Base-by-base conservation (phyloP, 2,329 filamentous ascomycete species). In the Trichoderma atroviride region DNA sequence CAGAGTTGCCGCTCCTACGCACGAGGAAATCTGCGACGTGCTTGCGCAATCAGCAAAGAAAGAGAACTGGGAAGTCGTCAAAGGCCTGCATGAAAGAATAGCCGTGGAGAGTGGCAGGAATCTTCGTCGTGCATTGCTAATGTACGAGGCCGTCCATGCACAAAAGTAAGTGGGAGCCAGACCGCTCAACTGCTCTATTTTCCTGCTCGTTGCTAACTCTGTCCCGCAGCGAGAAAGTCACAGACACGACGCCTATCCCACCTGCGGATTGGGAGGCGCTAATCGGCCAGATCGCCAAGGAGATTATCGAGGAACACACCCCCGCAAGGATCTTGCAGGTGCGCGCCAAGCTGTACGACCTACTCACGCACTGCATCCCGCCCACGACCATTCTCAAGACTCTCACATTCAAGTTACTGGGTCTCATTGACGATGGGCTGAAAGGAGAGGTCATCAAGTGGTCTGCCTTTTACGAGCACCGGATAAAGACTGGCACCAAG, bases 231-330 rank as follows among this genome's bases (percentile, higher is more conserved):
- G 95, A 98, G 79, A 96, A 92, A 82, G 89, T 97, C 22, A 92
- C 91, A 62, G 94, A 97, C 73, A 89, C 86, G 72, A 98, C 95
- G 3, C 88, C 90, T 5, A 97, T 99, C 71, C 95, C 95, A 13
- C 96, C 95, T 0, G 94, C 96, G 1, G 96, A 99, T 76, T 99
- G 96, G 94, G 96, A 99, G 79, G 92, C 93, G 0, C 86, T 99
- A 71, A 94, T 99, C 74, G 86, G 88, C 5, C 89, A 96, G 77
- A 92, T 97, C 71, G 94, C 96, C n/a, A 90, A 91, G 76, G 94
- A 98, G 75, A 97, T 99, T 68, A 89, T 97, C 77, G 91, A 92
- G 50, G 95, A 99, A 79, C 93, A 96, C 76, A 93, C 93, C n/a
- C 95, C 96, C 0, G 90, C 91, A 35, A 88, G 93, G 62, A 94